phyloP scores from a whole-genome alignment of 2,329 filamentous ascomycete species.

The Ciborinia camelliae region DNA sequence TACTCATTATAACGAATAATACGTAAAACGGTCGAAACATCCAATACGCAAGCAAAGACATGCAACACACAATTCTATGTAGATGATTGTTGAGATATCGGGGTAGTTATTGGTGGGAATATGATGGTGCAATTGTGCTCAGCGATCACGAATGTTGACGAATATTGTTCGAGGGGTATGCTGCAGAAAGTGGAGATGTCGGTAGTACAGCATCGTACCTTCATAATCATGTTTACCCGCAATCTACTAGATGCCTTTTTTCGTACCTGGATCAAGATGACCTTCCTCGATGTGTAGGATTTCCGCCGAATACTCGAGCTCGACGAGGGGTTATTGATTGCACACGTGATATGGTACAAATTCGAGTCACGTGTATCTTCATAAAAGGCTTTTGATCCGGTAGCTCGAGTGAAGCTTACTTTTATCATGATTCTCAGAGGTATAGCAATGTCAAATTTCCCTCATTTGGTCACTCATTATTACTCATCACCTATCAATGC shows the following conservation, averaged over 20 bases:
- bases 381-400: not conserved
- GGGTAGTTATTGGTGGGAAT: conserved; percentile 10
- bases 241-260: not conserved
- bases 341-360: not conserved
- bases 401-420: not conserved
- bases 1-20: not conserved
- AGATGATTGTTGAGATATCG: conserved; percentile 8
- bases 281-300: not conserved
- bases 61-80: not conserved
- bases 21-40: not conserved
- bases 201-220: not conserved
- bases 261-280: not conserved
- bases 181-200: conserved; percentile 2
- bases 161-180: not conserved
- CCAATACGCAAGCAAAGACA: conserved; percentile 10
- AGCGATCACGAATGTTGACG: conserved; percentile 17
- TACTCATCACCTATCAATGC: not conserved
- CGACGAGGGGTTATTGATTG: not conserved
- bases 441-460: not conserved
- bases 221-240: not conserved
- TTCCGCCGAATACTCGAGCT: not conserved
- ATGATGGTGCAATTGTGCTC: conserved; percentile 18
- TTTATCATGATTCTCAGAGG: not conserved
- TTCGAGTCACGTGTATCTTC: not conserved
- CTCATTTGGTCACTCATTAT: not conserved